Base-by-base conservation (phyloP, 2,329 filamentous ascomycete species). In the Ophiognomonia clavigignenti-juglandacearum region DNA sequence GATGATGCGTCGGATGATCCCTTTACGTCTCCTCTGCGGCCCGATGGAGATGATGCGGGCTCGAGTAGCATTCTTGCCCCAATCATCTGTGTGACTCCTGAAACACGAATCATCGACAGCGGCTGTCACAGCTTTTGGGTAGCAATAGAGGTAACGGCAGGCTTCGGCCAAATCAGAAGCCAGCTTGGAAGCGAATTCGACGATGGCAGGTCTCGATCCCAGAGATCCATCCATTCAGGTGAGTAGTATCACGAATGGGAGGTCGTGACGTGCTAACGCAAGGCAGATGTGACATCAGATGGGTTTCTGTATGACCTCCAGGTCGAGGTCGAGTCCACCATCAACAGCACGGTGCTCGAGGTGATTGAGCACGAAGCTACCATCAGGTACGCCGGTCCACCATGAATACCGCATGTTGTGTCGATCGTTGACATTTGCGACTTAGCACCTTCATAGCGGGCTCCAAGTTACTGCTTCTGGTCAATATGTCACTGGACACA, bases 381-480 rank as follows among this genome's bases (percentile, higher is more conserved):
- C 43, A 67, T 69, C 3, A 67, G 61, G 74, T 75, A 55, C 53
- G 65, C 58, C 9, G 22, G 35, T 34, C 2, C 3, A n/a, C 7
- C 16, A n/a, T 7, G 20, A 14, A n/a, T n/a, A n/a, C n/a, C n/a
- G n/a, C n/a, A n/a, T n/a, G n/a, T n/a, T n/a, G n/a, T n/a, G n/a
- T n/a, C n/a, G n/a, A n/a, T n/a, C n/a, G 38, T 11, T 45, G 10
- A 45, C 36, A 26, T 11, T 18, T 32, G 23, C 9, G 16, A 41
- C 5, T 24, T 43, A 77, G 73, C 14, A 68, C 59, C 6, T 60
- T 78, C 32, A 61, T 58, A 26, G 61, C 66, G 0, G 71, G 70
- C 10, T 73, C 73, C 16, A 71, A 64, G 11, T 54, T 73, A 9
- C 63, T 81, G 2, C 56, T 78, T 23, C 59, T 82, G n/a, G 74